A percentile compares a stretch with the other conserved stretches of the same genome.
phyloP scores from a whole-genome alignment of 768 basidiomycete genomes.

The Dictyophora rubrovolvata region DNA sequence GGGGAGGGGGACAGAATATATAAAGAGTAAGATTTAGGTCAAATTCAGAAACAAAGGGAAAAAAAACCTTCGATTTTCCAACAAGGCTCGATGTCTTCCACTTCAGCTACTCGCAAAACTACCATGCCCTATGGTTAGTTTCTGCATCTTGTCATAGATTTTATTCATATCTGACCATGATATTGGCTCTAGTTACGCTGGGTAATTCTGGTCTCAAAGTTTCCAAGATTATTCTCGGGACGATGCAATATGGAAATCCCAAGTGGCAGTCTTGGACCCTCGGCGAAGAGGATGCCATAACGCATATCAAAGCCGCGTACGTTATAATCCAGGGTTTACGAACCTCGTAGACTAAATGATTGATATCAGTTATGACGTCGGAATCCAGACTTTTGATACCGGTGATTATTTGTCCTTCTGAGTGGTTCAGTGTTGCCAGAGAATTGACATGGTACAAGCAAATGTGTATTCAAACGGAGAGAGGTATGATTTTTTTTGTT shows the following conservation, averaged over 20 bases:
- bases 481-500: background rate
- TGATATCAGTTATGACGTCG: slow-evolving; percentile 37
- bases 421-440: background rate
- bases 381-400: slow-evolving; percentile 55
- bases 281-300: slow-evolving; percentile 24
- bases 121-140: slow-evolving; percentile 24
- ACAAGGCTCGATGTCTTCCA: background rate
- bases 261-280: slow-evolving; percentile 26
- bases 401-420: slow-evolving; percentile 12
- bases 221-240: slow-evolving; percentile 33
- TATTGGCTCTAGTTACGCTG: slow-evolving; percentile 10
- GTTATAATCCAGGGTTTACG: background rate
- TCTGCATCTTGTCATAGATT: background rate
- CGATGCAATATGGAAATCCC: slow-evolving; percentile 23
- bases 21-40: too few species aligned
- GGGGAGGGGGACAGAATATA: too few species aligned
- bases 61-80: too few species aligned
- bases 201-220: slow-evolving; percentile 22
- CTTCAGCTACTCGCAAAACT: slow-evolving; percentile 1
- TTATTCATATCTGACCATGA: background rate
- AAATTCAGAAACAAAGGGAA: too few species aligned
- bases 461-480: slow-evolving; percentile 56
- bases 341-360: background rate
- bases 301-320: slow-evolving; percentile 28
- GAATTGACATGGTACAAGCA: background rate